Evolutionary conservation across 305 asterid genomes (phyloP).

Genomic region (Fraxinus sp.): DNA sequence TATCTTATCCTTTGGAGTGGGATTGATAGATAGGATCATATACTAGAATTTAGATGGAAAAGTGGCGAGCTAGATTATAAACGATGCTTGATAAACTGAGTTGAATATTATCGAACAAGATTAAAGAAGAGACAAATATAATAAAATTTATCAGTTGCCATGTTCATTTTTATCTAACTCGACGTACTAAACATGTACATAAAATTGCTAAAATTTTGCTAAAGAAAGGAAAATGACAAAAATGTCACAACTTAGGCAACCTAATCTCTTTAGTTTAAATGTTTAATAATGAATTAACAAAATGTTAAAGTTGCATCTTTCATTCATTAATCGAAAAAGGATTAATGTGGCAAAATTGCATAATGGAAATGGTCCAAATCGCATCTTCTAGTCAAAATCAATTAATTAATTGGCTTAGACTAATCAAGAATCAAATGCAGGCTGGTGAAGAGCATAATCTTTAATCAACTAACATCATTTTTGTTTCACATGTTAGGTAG

Average conservation of each 20-base stretch:
- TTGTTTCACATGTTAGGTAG: conserved; percentile 35
- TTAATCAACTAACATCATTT: conserved; percentile 21
- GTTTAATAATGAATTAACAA: neutral
- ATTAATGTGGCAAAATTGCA: conserved; percentile 23
- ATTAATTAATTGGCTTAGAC: conserved; percentile 24
- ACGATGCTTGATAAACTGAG: neutral
- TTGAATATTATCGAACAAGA: neutral
- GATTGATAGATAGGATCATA: neutral
- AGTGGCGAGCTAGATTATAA: neutral
- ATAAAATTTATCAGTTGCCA: too few relatives aligned
- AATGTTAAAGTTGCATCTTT: neutral
- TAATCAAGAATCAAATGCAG: conserved; percentile 23
- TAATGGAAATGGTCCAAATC: conserved; percentile 30
- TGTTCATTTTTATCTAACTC: neutral
- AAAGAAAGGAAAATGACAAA: neutral
- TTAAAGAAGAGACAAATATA: neutral
- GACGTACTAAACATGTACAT: neutral
- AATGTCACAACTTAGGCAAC: neutral
- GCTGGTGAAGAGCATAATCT: conserved; percentile 34
- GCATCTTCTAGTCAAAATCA: conserved; percentile 37
- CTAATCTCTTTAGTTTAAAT: neutral
- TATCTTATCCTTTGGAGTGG: conserved; percentile 10
- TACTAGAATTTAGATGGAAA: neutral
- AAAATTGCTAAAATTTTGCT: neutral
- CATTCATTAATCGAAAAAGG: neutral